These are phyloP conservation scores for Lepidium sativum DNA, from an alignment of 345 rosid species.

Conservation along the genomic window DNA sequence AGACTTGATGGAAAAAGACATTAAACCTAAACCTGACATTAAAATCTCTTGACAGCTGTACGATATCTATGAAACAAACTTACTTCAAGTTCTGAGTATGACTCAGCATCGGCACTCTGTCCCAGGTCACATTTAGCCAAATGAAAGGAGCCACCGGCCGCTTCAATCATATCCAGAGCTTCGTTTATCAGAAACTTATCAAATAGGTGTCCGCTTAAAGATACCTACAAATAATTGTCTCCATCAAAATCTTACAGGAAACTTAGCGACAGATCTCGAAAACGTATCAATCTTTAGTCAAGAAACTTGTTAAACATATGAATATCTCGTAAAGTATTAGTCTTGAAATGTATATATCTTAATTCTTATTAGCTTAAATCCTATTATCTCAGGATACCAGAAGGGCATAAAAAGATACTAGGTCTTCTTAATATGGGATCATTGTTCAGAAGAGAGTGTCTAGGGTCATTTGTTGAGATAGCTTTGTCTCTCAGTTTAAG, in stretches of 20 bases:
- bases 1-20: conserved; percentile 12
- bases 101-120: conserved; percentile 53
- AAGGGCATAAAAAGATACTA: not conserved
- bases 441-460: not conserved
- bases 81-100: conserved; percentile 90
- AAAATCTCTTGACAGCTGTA: conserved; percentile 4
- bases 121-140: conserved; percentile 85
- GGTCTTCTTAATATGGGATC: not conserved
- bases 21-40: conserved; percentile 8
- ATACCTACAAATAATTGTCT: conserved; percentile 48
- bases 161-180: conserved; percentile 88
- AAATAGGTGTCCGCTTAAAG: conserved; percentile 85
- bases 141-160: conserved; percentile 81
- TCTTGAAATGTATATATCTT: not conserved
- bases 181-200: conserved; percentile 90
- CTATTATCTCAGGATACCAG: not conserved
- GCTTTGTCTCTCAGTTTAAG: not conserved
- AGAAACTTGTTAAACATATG: not conserved
- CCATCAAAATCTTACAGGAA: conserved; percentile 20
- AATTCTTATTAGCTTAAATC: not conserved
- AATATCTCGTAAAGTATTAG: not conserved
- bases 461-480: not conserved
- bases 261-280: not conserved
- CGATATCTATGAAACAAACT: conserved; percentile 17
- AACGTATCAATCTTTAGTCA: conserved; percentile 1